Evolutionary conservation across 1,139 yeast genomes (phyloP).

Genomic region (Arxiozyma slooffiae): DNA sequence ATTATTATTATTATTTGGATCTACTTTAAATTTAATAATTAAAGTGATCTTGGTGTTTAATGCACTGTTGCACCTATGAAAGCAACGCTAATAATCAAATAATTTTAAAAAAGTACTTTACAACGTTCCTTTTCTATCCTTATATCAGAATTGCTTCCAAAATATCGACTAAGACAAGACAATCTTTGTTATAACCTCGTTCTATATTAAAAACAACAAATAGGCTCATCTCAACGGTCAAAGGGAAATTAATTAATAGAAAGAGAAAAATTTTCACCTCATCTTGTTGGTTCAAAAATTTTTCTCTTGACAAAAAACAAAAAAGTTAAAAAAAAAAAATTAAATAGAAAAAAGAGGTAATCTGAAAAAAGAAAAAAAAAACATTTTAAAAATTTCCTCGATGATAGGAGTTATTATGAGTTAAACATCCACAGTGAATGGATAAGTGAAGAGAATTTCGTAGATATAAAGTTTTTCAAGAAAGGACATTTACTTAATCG

Average conservation of each 20-base stretch:
- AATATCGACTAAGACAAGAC: background rate
- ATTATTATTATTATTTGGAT: background rate
- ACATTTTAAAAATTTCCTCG: background rate
- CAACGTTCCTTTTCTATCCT: background rate
- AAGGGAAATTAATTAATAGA: background rate
- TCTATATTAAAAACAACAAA: background rate
- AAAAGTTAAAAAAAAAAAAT: background rate
- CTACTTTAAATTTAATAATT: background rate
- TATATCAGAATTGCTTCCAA: background rate
- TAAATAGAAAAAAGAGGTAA: no score
- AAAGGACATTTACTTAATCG: background rate
- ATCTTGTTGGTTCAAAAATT: background rate
- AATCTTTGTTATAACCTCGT: background rate
- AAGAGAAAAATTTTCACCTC: background rate
- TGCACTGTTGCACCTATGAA: background rate
- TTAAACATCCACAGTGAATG: background rate
- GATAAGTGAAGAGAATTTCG: background rate
- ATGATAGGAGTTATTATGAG: background rate
- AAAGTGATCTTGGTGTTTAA: background rate
- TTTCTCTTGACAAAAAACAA: no score
- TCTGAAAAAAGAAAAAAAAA: background rate
- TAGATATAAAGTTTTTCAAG: background rate
- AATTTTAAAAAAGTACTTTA: no score
- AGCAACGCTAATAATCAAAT: background rate
- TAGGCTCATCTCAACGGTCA: slow-evolving; percentile 4